Evolutionary conservation across 495 filamentous ascomycete species (phyloP), one percentile per base, ranked within the genome.

Genomic region (Penicillium egyptiacum): DNA sequence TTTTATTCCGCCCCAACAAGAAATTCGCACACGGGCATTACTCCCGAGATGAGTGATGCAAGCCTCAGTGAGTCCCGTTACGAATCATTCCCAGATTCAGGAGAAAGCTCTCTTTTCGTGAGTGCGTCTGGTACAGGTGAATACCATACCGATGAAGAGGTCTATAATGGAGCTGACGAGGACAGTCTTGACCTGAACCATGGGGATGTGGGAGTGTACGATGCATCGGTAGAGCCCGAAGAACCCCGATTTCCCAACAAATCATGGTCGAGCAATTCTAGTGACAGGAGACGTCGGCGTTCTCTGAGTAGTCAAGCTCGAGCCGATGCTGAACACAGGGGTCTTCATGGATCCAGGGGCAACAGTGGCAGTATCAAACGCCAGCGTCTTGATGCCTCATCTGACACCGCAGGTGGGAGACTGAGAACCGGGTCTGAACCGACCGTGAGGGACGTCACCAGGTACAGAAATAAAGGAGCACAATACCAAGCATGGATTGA

Each of bases 401-500:
- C 14, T 5, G 33, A 16, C 1, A 12, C 12, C 2, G 11, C 12
- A 45, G 5, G 42, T 5, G 20, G 20, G 14, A 26, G 22, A 25
- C 14, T 37, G 14, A 45, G 4, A 1, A 45, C 11, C 0, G 23
- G 12, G 1, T 1, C 3, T 1, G 42, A 26, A 6, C 43, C 16
- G 16, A 26, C 6, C 6, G 1, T 9, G 23, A 12, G 5, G 23
- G 25, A n/a, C 2, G 14, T 46, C 12, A 9, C 23, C 8, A 16
- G 25, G 16, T 53, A 53, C 12, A 20, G 50, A 26, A 25, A 16
- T 0, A 17, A 10, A 22, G 37, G 51, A 16, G 40, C 17, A 1
- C 17, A 22, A 3, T 54, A 44, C 40, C 51, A 54, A 35, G 17
- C 26, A 23, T 54, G 51, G 51, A 54, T 54, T n/a, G 51, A 54